phyloP scores from a whole-genome alignment of 345 rosid genomes.

The Melaleuca alternifolia region DNA sequence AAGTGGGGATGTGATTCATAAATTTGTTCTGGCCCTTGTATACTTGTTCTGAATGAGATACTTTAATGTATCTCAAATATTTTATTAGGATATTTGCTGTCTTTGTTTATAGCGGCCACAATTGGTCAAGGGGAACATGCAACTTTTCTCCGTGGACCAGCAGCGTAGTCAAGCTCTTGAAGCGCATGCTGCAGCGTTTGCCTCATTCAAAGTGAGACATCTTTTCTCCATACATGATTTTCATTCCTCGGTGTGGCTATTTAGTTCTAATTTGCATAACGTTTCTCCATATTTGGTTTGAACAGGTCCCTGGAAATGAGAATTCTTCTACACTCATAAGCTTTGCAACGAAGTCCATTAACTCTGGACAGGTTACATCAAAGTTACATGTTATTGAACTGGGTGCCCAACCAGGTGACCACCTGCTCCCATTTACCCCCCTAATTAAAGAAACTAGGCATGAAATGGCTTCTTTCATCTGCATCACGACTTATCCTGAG shows the following conservation, averaged over 20 bases:
- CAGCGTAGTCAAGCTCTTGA: slow-evolving; percentile 99
- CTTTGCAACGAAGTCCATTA: slow-evolving; percentile 79
- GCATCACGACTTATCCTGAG: neutral
- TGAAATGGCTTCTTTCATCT: neutral
- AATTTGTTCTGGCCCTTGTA: neutral
- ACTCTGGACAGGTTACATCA: slow-evolving; percentile 87
- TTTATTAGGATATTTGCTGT: neutral
- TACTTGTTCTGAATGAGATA: neutral
- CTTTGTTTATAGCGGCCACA: slow-evolving; percentile 55
- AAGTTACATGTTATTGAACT: slow-evolving; percentile 95
- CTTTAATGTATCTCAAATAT: neutral
- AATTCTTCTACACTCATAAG: slow-evolving; percentile 84
- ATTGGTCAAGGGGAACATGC: slow-evolving; percentile 93
- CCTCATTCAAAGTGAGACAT: slow-evolving; percentile 57
- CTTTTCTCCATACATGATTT: neutral
- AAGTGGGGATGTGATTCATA: neutral
- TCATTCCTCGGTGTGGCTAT: neutral
- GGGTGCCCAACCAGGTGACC: slow-evolving; percentile 90
- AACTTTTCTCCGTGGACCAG: slow-evolving; percentile 89
- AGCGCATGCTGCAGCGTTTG: slow-evolving; percentile 99
- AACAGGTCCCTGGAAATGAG: slow-evolving; percentile 94
- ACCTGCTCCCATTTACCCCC: neutral
- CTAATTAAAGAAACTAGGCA: neutral
- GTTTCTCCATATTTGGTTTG: neutral
- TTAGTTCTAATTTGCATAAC: neutral